Evolutionary conservation across 2,329 filamentous ascomycete genomes (phyloP).

Genomic region (Ophiostoma perfectum): DNA sequence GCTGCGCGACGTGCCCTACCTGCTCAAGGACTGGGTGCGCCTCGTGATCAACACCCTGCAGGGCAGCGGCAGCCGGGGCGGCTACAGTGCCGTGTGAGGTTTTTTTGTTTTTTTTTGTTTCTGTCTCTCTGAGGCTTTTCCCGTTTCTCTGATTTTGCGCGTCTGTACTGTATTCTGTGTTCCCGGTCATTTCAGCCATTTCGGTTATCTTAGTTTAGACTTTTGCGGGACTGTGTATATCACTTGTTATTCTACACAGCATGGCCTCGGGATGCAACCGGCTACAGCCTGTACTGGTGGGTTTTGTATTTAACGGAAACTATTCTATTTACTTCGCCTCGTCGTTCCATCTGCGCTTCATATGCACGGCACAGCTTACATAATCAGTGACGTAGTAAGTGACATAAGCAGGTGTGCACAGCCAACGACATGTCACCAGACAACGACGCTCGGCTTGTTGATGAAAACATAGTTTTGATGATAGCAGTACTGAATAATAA

Average conservation of each 20-base stretch:
- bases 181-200: neutral
- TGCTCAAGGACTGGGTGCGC: constrained; percentile 81
- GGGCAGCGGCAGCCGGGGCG: constrained; percentile 75
- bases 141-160: neutral
- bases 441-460: neutral
- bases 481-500: too few species aligned
- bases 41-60: constrained; percentile 78
- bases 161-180: neutral
- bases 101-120: neutral
- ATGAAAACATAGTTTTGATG: neutral
- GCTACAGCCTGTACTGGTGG: neutral
- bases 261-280: neutral
- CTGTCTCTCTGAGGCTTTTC: neutral
- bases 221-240: constrained; percentile 3
- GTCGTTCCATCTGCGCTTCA: too few species aligned
- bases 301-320: neutral
- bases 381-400: neutral
- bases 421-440: too few species aligned
- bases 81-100: constrained; percentile 82
- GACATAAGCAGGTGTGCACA: neutral
- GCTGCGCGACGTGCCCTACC: constrained; percentile 85
- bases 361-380: neutral
- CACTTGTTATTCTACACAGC: constrained; percentile 10
- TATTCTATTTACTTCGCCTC: neutral
- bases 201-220: neutral